Evolutionary conservation across 345 rosid genomes (phyloP).

Genomic region (Lepidium africanum): DNA sequence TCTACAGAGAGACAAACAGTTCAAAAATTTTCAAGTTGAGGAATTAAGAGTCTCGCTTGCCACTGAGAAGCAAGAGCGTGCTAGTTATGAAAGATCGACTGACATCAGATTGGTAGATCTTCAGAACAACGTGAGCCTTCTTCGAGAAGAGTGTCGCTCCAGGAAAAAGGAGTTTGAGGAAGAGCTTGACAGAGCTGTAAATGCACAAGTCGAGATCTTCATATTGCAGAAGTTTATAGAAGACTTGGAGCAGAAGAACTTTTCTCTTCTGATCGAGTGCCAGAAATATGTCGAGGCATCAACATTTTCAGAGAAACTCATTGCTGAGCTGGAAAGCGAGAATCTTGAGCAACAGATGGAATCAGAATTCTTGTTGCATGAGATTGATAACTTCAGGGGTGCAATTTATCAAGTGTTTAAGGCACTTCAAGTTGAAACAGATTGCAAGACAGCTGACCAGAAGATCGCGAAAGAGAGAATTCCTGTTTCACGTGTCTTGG

Average conservation of each 20-base stretch:
- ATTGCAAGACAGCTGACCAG: conserved; percentile 18
- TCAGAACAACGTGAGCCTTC: conserved; percentile 53
- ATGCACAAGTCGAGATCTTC: conserved; percentile 74
- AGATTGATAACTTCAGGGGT: conserved; percentile 50
- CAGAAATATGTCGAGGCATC: conserved; percentile 69
- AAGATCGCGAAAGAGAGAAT: conserved; percentile 35
- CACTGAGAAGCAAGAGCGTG: conserved; percentile 60
- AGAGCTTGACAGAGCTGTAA: conserved; percentile 77
- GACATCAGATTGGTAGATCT: conserved; percentile 61
- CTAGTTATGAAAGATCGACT: conserved; percentile 48
- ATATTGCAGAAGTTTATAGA: conserved; percentile 64
- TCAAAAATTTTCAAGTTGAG: conserved; percentile 56
- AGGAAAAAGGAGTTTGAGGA: conserved; percentile 85
- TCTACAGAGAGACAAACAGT: conserved; percentile 62
- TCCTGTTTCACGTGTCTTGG: conserved; percentile 48
- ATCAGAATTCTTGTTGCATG: conserved; percentile 55
- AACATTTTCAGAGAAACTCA: conserved; percentile 58
- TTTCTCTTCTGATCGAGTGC: conserved; percentile 57
- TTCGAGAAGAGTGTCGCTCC: conserved; percentile 62
- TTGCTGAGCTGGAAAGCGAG: conserved; percentile 68
- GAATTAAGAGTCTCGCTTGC: conserved; percentile 52
- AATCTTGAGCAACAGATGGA: conserved; percentile 74
- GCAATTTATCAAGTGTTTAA: conserved; percentile 55
- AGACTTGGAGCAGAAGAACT: conserved; percentile 73
- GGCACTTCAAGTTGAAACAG: conserved; percentile 58